phyloP scores from a whole-genome alignment of 768 basidiomycete genomes.

The Naganishia friedmannii region DNA sequence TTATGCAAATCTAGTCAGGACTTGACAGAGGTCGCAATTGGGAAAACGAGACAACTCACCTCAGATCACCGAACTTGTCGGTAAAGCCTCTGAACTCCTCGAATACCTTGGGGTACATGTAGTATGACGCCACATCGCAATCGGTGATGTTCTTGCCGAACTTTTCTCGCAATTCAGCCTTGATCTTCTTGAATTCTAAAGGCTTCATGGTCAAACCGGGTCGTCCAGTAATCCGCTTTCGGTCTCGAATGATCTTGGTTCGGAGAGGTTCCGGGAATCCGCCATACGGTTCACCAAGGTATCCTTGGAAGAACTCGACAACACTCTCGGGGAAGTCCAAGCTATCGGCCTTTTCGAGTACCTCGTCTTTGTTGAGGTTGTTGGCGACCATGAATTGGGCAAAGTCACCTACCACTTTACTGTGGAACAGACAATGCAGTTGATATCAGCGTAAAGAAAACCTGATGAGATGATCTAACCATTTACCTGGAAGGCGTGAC shows the following conservation, averaged over 20 bases:
- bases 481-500: conserved; percentile 80
- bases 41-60: conserved; percentile 57
- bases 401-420: conserved; percentile 91
- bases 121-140: conserved; percentile 86
- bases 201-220: conserved; percentile 85
- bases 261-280: conserved; percentile 98
- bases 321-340: conserved; percentile 80
- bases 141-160: conserved; percentile 94
- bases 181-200: conserved; percentile 93
- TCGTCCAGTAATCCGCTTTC: conserved; percentile 86
- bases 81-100: conserved; percentile 95
- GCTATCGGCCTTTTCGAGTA: conserved; percentile 76
- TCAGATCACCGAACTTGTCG: conserved; percentile 91
- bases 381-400: conserved; percentile 99
- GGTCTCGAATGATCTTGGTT: conserved; percentile 83
- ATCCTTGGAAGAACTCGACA: conserved; percentile 95
- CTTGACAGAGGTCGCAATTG: conserved; percentile 15
- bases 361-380: conserved; percentile 78
- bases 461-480: background rate
- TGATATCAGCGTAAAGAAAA: background rate
- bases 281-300: conserved; percentile 94
- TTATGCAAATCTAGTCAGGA: conserved; percentile 31
- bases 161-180: conserved; percentile 83
- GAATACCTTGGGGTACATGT: conserved; percentile 99
- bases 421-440: background rate